A percentile compares a stretch with the other conserved stretches of the same genome.
Conservation (phyloP, 768 basidiomycete genomes). For the Amanita molliuscula region DNA sequence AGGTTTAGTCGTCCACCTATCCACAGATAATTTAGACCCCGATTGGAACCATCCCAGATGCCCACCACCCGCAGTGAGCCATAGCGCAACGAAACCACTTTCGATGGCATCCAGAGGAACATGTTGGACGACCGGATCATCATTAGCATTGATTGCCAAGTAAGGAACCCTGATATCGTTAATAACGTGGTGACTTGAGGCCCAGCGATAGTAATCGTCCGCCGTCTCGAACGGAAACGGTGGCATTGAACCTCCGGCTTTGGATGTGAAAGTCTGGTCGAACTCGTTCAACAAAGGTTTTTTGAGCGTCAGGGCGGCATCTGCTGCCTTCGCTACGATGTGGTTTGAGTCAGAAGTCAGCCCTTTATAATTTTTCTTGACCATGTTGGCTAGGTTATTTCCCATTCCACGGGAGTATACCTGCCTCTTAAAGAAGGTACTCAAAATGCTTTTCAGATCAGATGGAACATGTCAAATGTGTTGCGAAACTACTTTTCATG, state of each 20-base stretch:
- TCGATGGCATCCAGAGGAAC: slow-evolving; percentile 47
- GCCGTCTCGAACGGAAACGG: slow-evolving; percentile 37
- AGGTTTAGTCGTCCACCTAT: slow-evolving; percentile 62
- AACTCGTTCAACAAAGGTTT: slow-evolving; percentile 46
- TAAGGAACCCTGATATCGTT: slow-evolving; percentile 58
- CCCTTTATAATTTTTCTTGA: slow-evolving; percentile 38
- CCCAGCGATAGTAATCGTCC: slow-evolving; percentile 38
- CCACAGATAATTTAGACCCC: slow-evolving; percentile 23
- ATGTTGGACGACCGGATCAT: slow-evolving; percentile 66
- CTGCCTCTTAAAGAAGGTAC: slow-evolving; percentile 43
- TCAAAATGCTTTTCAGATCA: slow-evolving; percentile 36
- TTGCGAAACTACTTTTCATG: slow-evolving; percentile 6
- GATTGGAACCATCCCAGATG: slow-evolving; percentile 81
- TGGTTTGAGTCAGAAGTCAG: slow-evolving; percentile 44
- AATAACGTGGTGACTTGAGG: slow-evolving; percentile 53
- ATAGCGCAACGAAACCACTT: slow-evolving; percentile 48
- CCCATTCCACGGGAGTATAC: slow-evolving; percentile 78
- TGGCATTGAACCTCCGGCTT: slow-evolving; percentile 59
- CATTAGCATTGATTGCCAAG: slow-evolving; percentile 63
- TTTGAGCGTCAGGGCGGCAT: slow-evolving; percentile 34
- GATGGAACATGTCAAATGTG: background rate
- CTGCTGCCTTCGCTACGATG: slow-evolving; percentile 36
- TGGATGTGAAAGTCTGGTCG: slow-evolving; percentile 53
- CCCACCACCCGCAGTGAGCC: slow-evolving; percentile 54
- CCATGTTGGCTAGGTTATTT: slow-evolving; percentile 51